phyloP scores from a whole-genome alignment of 2,329 filamentous ascomycete species.

The Pseudocercospora fijiensis region DNA sequence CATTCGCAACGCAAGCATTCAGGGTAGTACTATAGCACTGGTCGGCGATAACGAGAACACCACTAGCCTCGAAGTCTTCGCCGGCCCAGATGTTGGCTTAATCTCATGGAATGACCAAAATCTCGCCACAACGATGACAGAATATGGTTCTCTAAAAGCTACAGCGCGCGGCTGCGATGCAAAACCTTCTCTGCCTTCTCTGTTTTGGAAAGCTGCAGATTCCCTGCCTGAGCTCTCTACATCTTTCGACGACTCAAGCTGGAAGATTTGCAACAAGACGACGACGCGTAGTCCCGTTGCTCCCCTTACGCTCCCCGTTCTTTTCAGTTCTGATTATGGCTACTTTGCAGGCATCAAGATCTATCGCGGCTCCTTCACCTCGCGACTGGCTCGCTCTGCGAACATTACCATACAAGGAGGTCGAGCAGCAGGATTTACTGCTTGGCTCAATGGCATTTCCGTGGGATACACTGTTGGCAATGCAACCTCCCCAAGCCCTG shows the following conservation, averaged over 20 bases:
- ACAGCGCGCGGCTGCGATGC: slow-evolving; percentile 30
- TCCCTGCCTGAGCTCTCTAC: slow-evolving; percentile 50
- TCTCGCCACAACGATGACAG: slow-evolving; percentile 35
- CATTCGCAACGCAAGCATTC: slow-evolving; percentile 13
- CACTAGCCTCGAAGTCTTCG: slow-evolving; percentile 43
- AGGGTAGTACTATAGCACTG: slow-evolving; percentile 34
- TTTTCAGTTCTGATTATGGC: slow-evolving; percentile 45
- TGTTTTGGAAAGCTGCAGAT: slow-evolving; percentile 52
- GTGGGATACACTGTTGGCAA: slow-evolving; percentile 57
- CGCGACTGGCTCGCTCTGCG: slow-evolving; percentile 40
- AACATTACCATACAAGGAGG: slow-evolving; percentile 55
- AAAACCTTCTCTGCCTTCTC: slow-evolving; percentile 40
- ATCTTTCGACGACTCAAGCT: slow-evolving; percentile 50
- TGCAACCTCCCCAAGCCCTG: slow-evolving; percentile 41
- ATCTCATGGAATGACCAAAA: slow-evolving; percentile 43
- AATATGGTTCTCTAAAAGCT: slow-evolving; percentile 41
- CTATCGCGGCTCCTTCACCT: slow-evolving; percentile 45
- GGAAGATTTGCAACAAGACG: slow-evolving; percentile 44
- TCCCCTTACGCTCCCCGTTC: slow-evolving; percentile 43
- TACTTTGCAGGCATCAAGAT: slow-evolving; percentile 45
- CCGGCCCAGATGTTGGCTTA: slow-evolving; percentile 38
- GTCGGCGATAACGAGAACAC: slow-evolving; percentile 42
- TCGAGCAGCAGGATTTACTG: slow-evolving; percentile 55
- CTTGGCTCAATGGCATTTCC: slow-evolving; percentile 58
- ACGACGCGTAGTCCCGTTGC: slow-evolving; percentile 39